Evolutionary conservation across 768 basidiomycete species (phyloP).

Genomic region (Sutorius australiensis): DNA sequence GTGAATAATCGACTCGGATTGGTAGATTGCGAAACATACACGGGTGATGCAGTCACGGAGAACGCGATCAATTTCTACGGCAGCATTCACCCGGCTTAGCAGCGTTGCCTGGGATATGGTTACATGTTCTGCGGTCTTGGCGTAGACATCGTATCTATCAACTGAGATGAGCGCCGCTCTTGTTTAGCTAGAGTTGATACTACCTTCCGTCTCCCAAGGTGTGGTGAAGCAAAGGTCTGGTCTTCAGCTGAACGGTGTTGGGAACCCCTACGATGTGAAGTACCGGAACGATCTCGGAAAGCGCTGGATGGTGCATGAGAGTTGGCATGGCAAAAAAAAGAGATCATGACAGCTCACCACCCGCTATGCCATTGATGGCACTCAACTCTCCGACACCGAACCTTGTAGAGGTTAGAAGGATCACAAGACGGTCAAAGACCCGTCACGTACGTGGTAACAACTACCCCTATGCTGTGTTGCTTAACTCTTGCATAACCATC

Average conservation of each 20-base stretch:
- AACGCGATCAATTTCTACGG: slow-evolving; percentile 72
- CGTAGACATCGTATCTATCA: slow-evolving; percentile 73
- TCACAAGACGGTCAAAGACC: too few relatives aligned
- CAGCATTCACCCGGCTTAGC: slow-evolving; percentile 49
- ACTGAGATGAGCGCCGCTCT: neutral
- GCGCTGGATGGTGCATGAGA: slow-evolving; percentile 40
- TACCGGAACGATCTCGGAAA: slow-evolving; percentile 87
- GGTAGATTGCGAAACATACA: slow-evolving; percentile 30
- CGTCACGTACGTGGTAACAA: slow-evolving; percentile 80
- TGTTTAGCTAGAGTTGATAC: neutral
- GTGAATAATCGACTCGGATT: neutral
- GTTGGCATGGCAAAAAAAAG: neutral
- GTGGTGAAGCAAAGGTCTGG: slow-evolving; percentile 77
- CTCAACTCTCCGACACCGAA: slow-evolving; percentile 95
- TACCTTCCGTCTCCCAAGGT: slow-evolving; percentile 82
- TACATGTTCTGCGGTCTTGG: slow-evolving; percentile 70
- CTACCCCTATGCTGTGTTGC: slow-evolving; percentile 62
- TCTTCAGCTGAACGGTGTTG: slow-evolving; percentile 66
- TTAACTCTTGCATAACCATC: slow-evolving; percentile 93
- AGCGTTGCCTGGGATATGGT: slow-evolving; percentile 66
- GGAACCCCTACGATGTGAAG: slow-evolving; percentile 87
- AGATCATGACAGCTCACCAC: slow-evolving; percentile 39
- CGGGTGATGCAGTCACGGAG: slow-evolving; percentile 65
- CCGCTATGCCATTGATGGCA: slow-evolving; percentile 81
- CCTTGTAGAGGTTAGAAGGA: slow-evolving; percentile 31